A percentile compares a stretch with the other conserved stretches of the same genome.
These are phyloP conservation scores for Ceratocystis cacaofunesta DNA, from an alignment of 2,329 filamentous ascomycete genomes.

Conservation along the genomic window DNA sequence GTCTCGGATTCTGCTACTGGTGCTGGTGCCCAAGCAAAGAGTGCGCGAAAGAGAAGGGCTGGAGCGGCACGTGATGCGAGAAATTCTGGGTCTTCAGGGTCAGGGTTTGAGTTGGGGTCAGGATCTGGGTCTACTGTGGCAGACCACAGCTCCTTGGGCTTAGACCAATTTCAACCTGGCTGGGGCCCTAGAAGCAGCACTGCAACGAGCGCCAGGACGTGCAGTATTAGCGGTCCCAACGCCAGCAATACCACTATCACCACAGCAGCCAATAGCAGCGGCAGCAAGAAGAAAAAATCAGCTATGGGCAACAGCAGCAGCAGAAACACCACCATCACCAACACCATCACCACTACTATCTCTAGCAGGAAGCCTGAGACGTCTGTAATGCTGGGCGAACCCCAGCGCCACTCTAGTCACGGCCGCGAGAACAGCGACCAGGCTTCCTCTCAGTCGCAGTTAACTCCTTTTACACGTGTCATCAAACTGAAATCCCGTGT, in stretches of 20 bases:
- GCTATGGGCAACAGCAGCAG: neutral
- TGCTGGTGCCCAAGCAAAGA: conserved; percentile 2
- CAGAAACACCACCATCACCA: no score
- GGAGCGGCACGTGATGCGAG: conserved; percentile 14
- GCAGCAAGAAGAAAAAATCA: neutral
- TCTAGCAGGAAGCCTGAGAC: neutral
- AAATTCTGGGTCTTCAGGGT: neutral
- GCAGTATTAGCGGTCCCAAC: neutral
- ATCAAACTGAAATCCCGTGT: conserved; percentile 7
- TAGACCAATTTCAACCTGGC: conserved; percentile 2
- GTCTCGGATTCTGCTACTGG: neutral
- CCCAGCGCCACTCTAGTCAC: neutral
- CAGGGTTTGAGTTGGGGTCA: neutral
- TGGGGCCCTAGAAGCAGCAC: neutral
- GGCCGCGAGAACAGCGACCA: neutral
- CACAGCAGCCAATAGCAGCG: neutral
- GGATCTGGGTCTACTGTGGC: conserved; percentile 4
- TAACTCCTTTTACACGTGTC: neutral
- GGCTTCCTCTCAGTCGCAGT: neutral
- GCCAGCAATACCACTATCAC: neutral
- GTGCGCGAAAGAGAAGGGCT: conserved; percentile 13
- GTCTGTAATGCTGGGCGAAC: neutral
- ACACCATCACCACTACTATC: no score
- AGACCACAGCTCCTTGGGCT: conserved; percentile 2
- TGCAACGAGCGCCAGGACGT: neutral